A percentile compares a stretch with the other conserved stretches of the same genome.
These are phyloP conservation scores for Tolypocladium inflatum DNA, from an alignment of 2,329 filamentous ascomycete genomes.

Conservation along the genomic window DNA sequence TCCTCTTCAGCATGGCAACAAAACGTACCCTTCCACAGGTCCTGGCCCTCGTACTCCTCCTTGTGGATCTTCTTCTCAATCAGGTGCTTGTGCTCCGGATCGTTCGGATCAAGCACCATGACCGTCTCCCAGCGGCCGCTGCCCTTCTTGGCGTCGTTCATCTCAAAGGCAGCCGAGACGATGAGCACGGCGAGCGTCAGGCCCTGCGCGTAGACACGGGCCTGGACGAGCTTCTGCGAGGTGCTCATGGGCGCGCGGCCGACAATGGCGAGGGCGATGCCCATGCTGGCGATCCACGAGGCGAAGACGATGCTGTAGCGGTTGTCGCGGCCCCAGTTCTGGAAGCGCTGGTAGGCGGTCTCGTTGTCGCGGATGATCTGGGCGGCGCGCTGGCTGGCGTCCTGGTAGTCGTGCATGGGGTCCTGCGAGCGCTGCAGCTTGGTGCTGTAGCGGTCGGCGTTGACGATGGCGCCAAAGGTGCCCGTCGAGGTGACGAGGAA, in stretches of 20 bases:
- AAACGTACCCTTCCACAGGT: constrained; percentile 76
- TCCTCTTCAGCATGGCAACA: no score
- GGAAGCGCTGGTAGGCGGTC: constrained; percentile 46
- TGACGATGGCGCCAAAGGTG: constrained; percentile 82
- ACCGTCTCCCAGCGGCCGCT: constrained; percentile 77
- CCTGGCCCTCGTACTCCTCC: constrained; percentile 79
- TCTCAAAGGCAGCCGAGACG: constrained; percentile 74
- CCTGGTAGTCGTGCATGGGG: constrained; percentile 56
- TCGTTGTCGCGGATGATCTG: constrained; percentile 48
- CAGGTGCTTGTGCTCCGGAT: constrained; percentile 71
- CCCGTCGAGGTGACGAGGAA: constrained; percentile 78
- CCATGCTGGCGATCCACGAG: constrained; percentile 77
- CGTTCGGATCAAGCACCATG: constrained; percentile 68
- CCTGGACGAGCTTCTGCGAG: constrained; percentile 85
- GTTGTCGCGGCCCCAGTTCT: constrained; percentile 69
- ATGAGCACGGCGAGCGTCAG: constrained; percentile 78
- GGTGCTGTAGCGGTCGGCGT: constrained; percentile 62
- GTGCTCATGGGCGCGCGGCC: constrained; percentile 65
- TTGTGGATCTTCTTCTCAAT: constrained; percentile 85
- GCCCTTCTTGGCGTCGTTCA: constrained; percentile 64
- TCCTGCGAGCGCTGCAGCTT: constrained; percentile 62
- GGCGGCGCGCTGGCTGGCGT: constrained; percentile 47
- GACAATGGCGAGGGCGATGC: constrained; percentile 63
- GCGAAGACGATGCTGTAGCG: constrained; percentile 78
- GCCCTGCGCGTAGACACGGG: constrained; percentile 87